Base-by-base conservation (phyloP, 2,329 filamentous ascomycete genomes). In the Botryosphaeria dothidea region DNA sequence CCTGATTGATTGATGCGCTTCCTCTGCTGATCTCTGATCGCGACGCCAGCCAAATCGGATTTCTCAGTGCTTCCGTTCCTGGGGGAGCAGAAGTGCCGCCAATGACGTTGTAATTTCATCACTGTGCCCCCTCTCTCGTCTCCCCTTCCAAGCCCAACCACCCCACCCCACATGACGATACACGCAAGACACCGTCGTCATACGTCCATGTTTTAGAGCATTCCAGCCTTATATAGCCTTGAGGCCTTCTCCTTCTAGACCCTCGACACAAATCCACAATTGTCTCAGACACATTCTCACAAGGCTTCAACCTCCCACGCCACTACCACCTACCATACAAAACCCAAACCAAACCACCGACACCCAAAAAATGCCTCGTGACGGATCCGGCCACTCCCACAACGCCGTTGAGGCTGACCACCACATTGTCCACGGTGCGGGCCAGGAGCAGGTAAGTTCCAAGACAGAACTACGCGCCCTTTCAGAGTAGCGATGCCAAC, bases 311-410 rank as follows among this genome's bases (percentile, higher is more conserved):
- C 17, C 17, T n/a, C 11, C 11, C 38, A 4, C 25, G 19, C 19
- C 31, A 38, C 1, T 9, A 27, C 11, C 23, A 36, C 29, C n/a
- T 11, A 36, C 49, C 7, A 6, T 15, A 8, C 19, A 25, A 11
- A 19, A 25, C 27, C 17, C 27, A 52, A 34, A 13, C 51, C 3
- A 21, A 17, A 9, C 56, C 27, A 25, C 31, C 23, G 15, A 31
- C 31, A 23, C 34, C 15, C 19, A 43, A 38, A 41, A n/a, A 61
- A 85, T 84, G 83, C 82, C 83, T 80, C 80, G 82, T 71, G 74
- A 81, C 66, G 82, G 82, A 81, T 80, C 81, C 70, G 81, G 81
- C 62, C 77, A 77, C 67, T 77, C 78, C 65, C 75, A 85, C 74
- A 84, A 84, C 73, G 80, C 80, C 66, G 70, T 81, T 36, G 78